A percentile compares a stretch with the other conserved stretches of the same genome.
These are phyloP conservation scores for Ogataea haglerorum DNA, from an alignment of 805 yeast genomes.

Conservation along the genomic window DNA sequence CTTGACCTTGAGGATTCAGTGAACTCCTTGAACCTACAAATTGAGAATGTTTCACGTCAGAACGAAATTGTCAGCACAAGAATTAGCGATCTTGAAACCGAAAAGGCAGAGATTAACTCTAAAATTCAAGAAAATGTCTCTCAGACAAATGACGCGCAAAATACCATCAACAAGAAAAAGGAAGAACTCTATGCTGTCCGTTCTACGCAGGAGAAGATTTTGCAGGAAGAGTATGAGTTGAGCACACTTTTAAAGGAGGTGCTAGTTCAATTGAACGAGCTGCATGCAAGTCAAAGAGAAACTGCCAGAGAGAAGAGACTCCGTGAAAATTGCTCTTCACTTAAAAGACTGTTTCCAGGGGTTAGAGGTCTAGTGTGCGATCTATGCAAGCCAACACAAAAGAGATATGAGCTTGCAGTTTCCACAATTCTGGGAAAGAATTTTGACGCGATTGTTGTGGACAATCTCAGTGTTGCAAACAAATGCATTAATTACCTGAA, in stretches of 20 bases:
- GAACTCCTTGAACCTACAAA: conserved; percentile 27
- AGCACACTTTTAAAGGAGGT: conserved; percentile 61
- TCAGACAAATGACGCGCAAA: conserved; percentile 29
- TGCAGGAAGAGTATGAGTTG: conserved; percentile 53
- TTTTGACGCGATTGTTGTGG: conserved; percentile 83
- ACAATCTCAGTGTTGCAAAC: conserved; percentile 66
- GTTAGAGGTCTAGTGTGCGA: conserved; percentile 81
- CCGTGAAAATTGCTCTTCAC: conserved; percentile 66
- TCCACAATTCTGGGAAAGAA: conserved; percentile 74
- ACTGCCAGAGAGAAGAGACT: conserved; percentile 63
- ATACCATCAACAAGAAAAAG: conserved; percentile 30
- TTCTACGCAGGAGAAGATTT: conserved; percentile 35
- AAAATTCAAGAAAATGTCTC: conserved; percentile 30
- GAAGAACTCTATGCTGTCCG: conserved; percentile 28
- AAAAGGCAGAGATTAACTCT: conserved; percentile 29
- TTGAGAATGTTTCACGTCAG: conserved; percentile 36
- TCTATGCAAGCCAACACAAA: conserved; percentile 71
- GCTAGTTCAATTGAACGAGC: conserved; percentile 60
- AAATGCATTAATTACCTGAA: conserved; percentile 75
- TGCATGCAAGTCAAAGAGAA: conserved; percentile 75
- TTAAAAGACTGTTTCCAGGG: conserved; percentile 77
- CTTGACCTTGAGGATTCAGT: conserved; percentile 44
- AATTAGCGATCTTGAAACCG: conserved; percentile 33
- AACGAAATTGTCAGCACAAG: conserved; percentile 35
- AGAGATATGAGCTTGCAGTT: conserved; percentile 69